Evolutionary conservation across 164 flowering plant species (phyloP), one percentile per base, ranked within the genome.

Genomic region (Stephania japonica): DNA sequence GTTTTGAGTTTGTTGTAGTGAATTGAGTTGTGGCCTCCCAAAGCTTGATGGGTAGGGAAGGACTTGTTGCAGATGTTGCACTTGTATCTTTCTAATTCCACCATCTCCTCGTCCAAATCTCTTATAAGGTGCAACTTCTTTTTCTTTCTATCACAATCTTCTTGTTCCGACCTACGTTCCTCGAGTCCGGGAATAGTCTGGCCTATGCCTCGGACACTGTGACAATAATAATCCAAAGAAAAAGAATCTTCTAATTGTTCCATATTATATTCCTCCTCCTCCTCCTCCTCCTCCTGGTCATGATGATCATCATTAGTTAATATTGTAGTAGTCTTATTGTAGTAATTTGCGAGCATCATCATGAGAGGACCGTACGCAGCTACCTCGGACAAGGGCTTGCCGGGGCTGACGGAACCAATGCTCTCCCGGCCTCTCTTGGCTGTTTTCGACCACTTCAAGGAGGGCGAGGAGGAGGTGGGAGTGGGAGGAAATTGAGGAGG

Each of bases 1-100:
- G 42, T 68, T 74, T 75, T 85, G 75, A 38, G 12, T 64, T 80
- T 86, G 75, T 81, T 86, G 68, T 89, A 32, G 38, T 32, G 89
- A 75, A 88, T 85, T 2, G 94, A 85, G 74, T 63, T 84, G 72
- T 91, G 94, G 18, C 94, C 94, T n/a, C 92, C 97, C 69, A 86
- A 71, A 12, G 93, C 92, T 77, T 90, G 97, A 71, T 84, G 81
- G 12, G 87, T 77, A 23, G 77, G 10, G 72, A 88, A 90, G 24
- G 75, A 23, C 67, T 85, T 86, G 76, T 73, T 76, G 75, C 94
- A 91, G 41, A 73, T 82, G 41, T 10, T 73, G 77, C 90, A 70
- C 65, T 70, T 85, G 8, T 90, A 85, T 75, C 67, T 82, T 66
- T 89, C 93, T 65, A 84, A 32, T 32, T 32, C 38, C 2, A 32